These are phyloP conservation scores for Colletotrichum gloeosporioides DNA, from an alignment of 2,329 filamentous ascomycete species.

Conservation along the genomic window DNA sequence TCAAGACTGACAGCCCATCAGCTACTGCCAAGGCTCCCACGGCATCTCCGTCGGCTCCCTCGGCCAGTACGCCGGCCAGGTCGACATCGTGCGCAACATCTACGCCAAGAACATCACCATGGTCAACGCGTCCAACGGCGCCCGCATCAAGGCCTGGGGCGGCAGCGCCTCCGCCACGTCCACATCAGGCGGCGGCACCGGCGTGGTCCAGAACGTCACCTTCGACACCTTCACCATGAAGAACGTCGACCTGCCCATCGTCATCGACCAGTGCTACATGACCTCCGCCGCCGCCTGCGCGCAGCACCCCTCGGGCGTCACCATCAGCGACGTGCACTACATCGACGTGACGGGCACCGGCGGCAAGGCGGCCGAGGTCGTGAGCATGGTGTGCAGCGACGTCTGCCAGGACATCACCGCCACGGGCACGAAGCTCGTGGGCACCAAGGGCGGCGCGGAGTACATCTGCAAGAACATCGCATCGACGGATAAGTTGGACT, in stretches of 20 bases:
- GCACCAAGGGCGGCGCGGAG: neutral
- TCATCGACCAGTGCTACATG: constrained; percentile 26
- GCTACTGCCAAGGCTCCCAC: constrained; percentile 75
- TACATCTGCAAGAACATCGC: constrained; percentile 1
- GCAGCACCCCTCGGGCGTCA: neutral
- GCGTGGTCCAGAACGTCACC: constrained; percentile 69
- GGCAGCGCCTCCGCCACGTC: constrained; percentile 43
- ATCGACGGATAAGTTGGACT: neutral
- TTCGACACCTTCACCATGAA: constrained; percentile 65
- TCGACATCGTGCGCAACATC: constrained; percentile 72
- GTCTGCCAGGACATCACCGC: neutral
- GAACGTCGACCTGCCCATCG: constrained; percentile 60
- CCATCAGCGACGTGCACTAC: constrained; percentile 5
- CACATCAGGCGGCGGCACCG: constrained; percentile 67
- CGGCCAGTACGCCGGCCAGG: constrained; percentile 68
- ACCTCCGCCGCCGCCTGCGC: constrained; percentile 28
- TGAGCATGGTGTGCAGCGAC: constrained; percentile 4
- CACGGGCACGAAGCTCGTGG: neutral
- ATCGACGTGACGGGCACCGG: neutral
- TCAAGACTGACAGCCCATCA: constrained; percentile 51
- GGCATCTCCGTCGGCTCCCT: constrained; percentile 76
- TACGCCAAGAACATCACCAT: constrained; percentile 67
- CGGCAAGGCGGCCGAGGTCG: neutral
- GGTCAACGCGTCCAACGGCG: constrained; percentile 66
- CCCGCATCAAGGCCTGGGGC: constrained; percentile 78